These are phyloP conservation scores for Plasmodium vinckei DNA, from an alignment of 169 alveolate species.

Conservation along the genomic window DNA sequence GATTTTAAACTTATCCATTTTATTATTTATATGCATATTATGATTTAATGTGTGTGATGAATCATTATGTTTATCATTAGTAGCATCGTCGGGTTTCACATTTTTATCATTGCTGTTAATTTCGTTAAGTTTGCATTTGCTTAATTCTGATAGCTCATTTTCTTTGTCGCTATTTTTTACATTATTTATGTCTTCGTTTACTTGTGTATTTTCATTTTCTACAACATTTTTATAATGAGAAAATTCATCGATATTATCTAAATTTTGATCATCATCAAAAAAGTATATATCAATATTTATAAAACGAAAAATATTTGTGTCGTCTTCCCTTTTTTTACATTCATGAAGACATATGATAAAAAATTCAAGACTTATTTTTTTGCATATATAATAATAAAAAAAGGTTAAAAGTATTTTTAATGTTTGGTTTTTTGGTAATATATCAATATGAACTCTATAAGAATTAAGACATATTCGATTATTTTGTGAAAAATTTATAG, in stretches of 20 bases:
- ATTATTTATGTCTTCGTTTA: not conserved
- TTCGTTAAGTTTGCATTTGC: no score
- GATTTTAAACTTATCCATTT: constrained; percentile 26
- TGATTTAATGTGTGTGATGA: no score
- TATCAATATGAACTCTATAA: constrained; percentile 51
- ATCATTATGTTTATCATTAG: no score
- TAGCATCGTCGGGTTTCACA: no score
- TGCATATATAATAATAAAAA: constrained; percentile 72
- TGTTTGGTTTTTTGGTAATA: constrained; percentile 49
- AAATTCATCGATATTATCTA: not conserved
- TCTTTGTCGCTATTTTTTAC: no score
- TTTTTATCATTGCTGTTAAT: no score
- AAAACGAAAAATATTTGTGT: constrained; percentile 44
- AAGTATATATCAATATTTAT: constrained; percentile 71
- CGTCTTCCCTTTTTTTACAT: constrained; percentile 47
- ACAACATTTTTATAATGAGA: not conserved
- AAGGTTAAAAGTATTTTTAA: constrained; percentile 44
- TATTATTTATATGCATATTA: not conserved
- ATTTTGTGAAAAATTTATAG: constrained; percentile 39
- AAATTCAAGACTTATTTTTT: constrained; percentile 43
- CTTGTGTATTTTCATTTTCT: not conserved
- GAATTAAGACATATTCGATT: constrained; percentile 11
- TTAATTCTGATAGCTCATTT: no score
- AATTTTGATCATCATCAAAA: not conserved
- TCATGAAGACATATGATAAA: constrained; percentile 54